Base-by-base conservation (phyloP, 495 filamentous ascomycete genomes). In the Pyrenopolyporus hunteri region DNA sequence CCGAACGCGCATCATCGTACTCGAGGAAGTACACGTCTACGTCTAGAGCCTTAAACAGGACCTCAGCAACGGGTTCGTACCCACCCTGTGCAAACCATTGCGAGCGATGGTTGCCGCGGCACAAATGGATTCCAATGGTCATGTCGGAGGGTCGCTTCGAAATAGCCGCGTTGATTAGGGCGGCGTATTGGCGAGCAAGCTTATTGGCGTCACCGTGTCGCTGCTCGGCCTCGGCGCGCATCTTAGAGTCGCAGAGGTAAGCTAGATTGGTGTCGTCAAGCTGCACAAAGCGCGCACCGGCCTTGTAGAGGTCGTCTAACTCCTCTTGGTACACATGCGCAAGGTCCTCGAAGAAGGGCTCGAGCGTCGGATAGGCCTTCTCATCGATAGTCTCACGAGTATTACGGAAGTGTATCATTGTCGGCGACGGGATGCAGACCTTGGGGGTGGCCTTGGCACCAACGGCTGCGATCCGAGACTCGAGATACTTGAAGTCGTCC, bases 21-120 rank as follows among this genome's bases (percentile, higher is more conserved):
- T 89, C 86, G 57, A 89, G 80, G 69, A 88, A 88, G 74, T 85
- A 89, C 1, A 84, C 87, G 57, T 85, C 80, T 19, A 87, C 85
- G 58, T 88, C 79, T 43, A 88, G 78, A 29, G 81, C 79, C 70
- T 82, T 76, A 74, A 89, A 88, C 26, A 89, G 71, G 64, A 83
- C 82, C 75, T 83, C 80, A 4, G 86, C 86, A 22, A 89, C 87
- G 44, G 80, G 80, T 70, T 89, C 86, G 67, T 89, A 89, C 7
- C 84, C 85, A 45, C 86, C 86, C 70, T 87, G 82, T 28, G 85
- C 81, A 66, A 89, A 89, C 76, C 76, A 79, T 28, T 79, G 73
- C 74, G 83, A 68, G 65, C 79, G 67, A 76, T 74, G 84, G 68
- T 87, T 87, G 7, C 85, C 86, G 11, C 81, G 74, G 75, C 86